These are phyloP conservation scores for Calonectria leucothoes DNA, from an alignment of 2,329 filamentous ascomycete species.

Conservation along the genomic window DNA sequence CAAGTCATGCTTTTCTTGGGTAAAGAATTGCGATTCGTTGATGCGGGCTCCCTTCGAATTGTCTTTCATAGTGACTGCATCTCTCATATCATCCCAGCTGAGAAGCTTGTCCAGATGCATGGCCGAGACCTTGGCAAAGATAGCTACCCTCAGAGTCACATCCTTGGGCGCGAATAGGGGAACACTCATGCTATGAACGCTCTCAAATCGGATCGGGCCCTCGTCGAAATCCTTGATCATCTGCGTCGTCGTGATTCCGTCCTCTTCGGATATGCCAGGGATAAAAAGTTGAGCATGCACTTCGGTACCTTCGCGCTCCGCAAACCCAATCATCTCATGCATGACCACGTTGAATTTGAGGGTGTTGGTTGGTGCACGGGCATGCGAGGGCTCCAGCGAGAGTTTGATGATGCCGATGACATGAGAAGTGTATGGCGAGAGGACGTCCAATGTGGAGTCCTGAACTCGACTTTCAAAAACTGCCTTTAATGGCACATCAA, in stretches of 20 bases:
- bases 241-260: constrained; percentile 92
- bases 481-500: constrained; percentile 89
- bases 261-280: constrained; percentile 88
- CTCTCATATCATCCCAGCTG: constrained; percentile 99
- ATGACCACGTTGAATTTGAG: constrained; percentile 99
- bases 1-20: constrained; percentile 93
- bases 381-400: constrained; percentile 92
- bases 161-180: constrained; percentile 78
- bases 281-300: constrained; percentile 98
- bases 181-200: constrained; percentile 97
- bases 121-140: constrained; percentile 89
- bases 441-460: constrained; percentile 90
- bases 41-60: constrained; percentile 74
- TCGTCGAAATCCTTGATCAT: constrained; percentile 97
- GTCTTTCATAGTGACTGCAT: constrained; percentile 72
- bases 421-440: constrained; percentile 91
- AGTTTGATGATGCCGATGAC: constrained; percentile 91
- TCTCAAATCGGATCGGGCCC: constrained; percentile 91
- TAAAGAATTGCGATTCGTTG: constrained; percentile 91
- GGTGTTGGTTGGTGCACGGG: constrained; percentile 89
- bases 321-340: constrained; percentile 94
- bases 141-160: constrained; percentile 83
- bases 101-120: constrained; percentile 98
- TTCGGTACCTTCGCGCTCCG: constrained; percentile 93
- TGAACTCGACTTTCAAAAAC: constrained; percentile 96